Evolutionary conservation across 139 green algal species (phyloP), one percentile per base, ranked within the genome.

Genomic region (Chlamydomonas sp.): DNA sequence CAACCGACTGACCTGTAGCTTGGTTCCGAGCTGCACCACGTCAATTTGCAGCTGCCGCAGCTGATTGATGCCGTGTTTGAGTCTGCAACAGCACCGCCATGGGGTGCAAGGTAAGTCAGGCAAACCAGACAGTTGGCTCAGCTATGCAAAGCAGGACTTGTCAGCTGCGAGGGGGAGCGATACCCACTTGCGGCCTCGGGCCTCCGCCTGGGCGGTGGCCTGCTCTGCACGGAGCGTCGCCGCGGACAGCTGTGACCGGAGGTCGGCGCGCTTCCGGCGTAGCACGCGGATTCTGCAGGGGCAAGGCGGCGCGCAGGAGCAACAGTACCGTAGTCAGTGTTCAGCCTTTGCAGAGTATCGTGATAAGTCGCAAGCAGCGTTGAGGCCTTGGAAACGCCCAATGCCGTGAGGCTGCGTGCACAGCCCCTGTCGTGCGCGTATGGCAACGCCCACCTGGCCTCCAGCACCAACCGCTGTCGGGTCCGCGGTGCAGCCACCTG

Each of bases 1-100:
- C 31, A 49, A 49, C 31, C 31, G 67, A 73, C 79, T 16, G 6
- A 72, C 81, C 69, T 86, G 83, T 5, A 87, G 83, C 17, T 73
- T 72, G 17, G 83, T 67, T 2, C 14, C 80, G 1, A 87, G 72
- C 31, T 87, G 83, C 62, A 75, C 73, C 4, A 63, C 60, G 62
- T 87, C 83, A 15, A 87, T 87, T 73, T 87, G 83, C 5, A 87
- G 83, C 83, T 87, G 83, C 61, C 83, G 83, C n/a, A 87, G 73
- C 83, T 87, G 83, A 1, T 63, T 17, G 2, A 59, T 8, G 14
- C 83, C 83, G 2, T 74, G 73, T 57, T 74, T 63, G 4, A 87
- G 68, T 73, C 83, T 87, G 73, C 6, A 17, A 1, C 58, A 49
- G 31, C 5, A 9, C 5, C 14, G 67, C 67, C 67, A 15, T 12